Conservation (phyloP, 495 filamentous ascomycete species). For the Penicillium parvum region DNA sequence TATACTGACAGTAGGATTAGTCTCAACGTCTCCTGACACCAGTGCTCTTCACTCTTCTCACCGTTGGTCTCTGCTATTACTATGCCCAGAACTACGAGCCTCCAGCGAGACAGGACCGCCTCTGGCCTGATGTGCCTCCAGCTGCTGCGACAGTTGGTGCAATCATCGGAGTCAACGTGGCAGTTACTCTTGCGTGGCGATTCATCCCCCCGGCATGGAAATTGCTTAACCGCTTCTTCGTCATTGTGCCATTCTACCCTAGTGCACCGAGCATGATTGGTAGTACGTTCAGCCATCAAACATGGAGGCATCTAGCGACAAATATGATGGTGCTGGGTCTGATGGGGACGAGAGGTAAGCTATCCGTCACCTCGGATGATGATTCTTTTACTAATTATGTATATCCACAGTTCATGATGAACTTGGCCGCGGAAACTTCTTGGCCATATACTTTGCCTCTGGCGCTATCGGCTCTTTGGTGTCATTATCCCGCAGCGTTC, state of each 20-base stretch:
- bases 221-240: constrained; percentile 75
- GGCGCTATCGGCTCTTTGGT: constrained; percentile 63
- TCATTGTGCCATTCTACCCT: constrained; percentile 66
- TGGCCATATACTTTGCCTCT: constrained; percentile 68
- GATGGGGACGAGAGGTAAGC: constrained; percentile 52
- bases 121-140: constrained; percentile 72
- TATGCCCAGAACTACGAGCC: constrained; percentile 61
- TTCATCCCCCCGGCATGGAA: constrained; percentile 61
- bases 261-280: constrained; percentile 60
- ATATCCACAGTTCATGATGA: constrained; percentile 66
- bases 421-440: constrained; percentile 77
- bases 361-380: neutral
- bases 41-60: constrained; percentile 49
- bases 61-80: constrained; percentile 46
- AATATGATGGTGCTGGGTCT: constrained; percentile 66
- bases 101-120: constrained; percentile 50
- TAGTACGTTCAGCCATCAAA: constrained; percentile 76
- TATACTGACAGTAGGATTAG: constrained; percentile 12
- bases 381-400: neutral
- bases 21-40: constrained; percentile 62
- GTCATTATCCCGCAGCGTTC: constrained; percentile 56
- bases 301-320: constrained; percentile 54
- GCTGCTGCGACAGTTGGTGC: constrained; percentile 70
- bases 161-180: constrained; percentile 62
- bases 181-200: constrained; percentile 61